phyloP scores from a whole-genome alignment of 192 early-diverging fungal species.

The Ambispora gerdemannii region DNA sequence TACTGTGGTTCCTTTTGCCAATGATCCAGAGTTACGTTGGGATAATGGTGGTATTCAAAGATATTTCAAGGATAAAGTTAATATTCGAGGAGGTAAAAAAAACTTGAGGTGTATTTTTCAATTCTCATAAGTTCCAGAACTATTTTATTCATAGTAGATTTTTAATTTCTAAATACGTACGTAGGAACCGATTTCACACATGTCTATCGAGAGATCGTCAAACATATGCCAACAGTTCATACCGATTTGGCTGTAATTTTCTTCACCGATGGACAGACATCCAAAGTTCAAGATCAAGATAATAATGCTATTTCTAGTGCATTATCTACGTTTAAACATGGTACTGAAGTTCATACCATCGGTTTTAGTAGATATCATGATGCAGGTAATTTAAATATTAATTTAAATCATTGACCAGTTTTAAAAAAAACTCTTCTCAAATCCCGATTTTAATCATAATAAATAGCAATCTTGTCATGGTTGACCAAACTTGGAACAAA shows the following conservation, averaged over 20 bases:
- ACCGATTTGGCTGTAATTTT: conserved; percentile 38
- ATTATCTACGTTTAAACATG: not conserved
- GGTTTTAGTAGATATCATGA: conserved; percentile 41
- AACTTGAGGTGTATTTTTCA: too few species aligned
- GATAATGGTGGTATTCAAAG: conserved; percentile 6
- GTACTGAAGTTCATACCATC: conserved; percentile 37
- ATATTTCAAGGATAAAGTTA: conserved; percentile 31
- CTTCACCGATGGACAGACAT: conserved; percentile 41
- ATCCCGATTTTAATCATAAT: too few species aligned
- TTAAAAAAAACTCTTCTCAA: too few species aligned
- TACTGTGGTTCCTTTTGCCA: conserved; percentile 25
- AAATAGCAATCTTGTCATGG: conserved; percentile 35
- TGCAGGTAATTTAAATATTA: conserved; percentile 22
- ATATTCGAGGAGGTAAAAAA: conserved; percentile 36
- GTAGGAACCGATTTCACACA: conserved; percentile 37
- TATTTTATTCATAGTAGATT: too few species aligned
- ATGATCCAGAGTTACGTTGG: conserved; percentile 28
- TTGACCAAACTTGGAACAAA: conserved; percentile 39
- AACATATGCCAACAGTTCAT: conserved; percentile 13
- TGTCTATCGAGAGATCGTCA: conserved; percentile 33
- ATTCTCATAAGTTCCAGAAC: too few species aligned
- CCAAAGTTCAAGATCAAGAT: not conserved
- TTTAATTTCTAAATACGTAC: too few species aligned
- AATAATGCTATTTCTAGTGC: not conserved
- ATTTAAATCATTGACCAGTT: too few species aligned